A percentile compares a stretch with the other conserved stretches of the same genome.
Conservation (phyloP, 306 rosid genomes). For the Acacia melanoxylon region DNA sequence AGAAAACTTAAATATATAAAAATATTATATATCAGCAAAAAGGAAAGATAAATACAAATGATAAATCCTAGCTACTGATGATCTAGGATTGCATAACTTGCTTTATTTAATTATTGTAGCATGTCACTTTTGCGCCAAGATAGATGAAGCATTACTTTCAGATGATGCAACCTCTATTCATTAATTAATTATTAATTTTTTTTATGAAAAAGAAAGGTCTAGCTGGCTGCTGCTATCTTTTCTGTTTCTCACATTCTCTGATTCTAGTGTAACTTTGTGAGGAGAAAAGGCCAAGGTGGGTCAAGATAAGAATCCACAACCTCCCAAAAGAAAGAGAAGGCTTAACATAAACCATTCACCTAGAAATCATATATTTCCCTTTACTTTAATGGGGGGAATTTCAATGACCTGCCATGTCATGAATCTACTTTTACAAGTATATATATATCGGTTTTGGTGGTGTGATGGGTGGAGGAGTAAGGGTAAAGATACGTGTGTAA, state of each 20-base stretch:
- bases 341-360: constrained; percentile 45
- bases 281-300: constrained; percentile 55
- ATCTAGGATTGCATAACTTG: neutral
- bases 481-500: constrained; percentile 32
- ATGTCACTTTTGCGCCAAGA: neutral
- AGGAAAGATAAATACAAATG: neutral
- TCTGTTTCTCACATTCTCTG: constrained; percentile 33
- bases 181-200: neutral
- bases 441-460: constrained; percentile 10
- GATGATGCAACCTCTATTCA: constrained; percentile 28
- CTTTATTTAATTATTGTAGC: neutral
- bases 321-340: constrained; percentile 42
- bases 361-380: constrained; percentile 47
- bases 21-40: neutral
- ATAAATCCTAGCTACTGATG: neutral
- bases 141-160: neutral
- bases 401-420: constrained; percentile 39
- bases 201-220: constrained; percentile 16
- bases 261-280: constrained; percentile 52
- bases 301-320: constrained; percentile 59
- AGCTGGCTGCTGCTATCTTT: constrained; percentile 17
- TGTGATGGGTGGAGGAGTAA: constrained; percentile 39
- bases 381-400: constrained; percentile 38
- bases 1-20: neutral
- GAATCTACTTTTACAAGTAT: neutral